These are phyloP conservation scores for Leucogyrophana mollusca DNA, from an alignment of 768 basidiomycete genomes.

Conservation along the genomic window DNA sequence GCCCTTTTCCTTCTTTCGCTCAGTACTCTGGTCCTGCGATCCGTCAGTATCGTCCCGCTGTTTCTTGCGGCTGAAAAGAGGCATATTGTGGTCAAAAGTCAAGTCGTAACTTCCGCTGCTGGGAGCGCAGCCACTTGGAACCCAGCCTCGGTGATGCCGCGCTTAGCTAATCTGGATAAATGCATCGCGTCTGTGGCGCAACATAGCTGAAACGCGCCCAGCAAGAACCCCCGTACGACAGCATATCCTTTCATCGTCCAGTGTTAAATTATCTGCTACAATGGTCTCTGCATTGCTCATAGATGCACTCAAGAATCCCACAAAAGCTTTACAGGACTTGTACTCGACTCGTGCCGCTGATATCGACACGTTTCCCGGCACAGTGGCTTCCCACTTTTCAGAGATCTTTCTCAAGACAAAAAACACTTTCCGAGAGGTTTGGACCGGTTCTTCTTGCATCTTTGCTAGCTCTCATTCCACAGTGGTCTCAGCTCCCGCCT, in stretches of 20 bases:
- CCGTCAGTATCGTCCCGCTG: slow-evolving; percentile 32
- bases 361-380: slow-evolving; percentile 34
- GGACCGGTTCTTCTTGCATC: slow-evolving; percentile 4
- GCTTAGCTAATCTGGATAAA: not conserved
- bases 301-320: slow-evolving; percentile 51
- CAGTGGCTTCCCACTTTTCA: slow-evolving; percentile 47
- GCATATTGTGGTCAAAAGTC: slow-evolving; percentile 37
- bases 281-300: slow-evolving; percentile 56
- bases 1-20: slow-evolving; percentile 79
- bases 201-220: not conserved
- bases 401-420: slow-evolving; percentile 36
- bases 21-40: slow-evolving; percentile 41
- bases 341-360: slow-evolving; percentile 30
- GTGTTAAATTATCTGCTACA: not conserved
- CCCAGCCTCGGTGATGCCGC: no score
- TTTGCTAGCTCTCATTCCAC: slow-evolving; percentile 18
- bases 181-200: not conserved
- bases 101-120: not conserved
- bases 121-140: no score
- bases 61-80: slow-evolving; percentile 57
- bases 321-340: slow-evolving; percentile 46
- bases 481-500: slow-evolving; percentile 52
- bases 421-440: slow-evolving; percentile 42
- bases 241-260: no score
- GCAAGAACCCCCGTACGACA: not conserved